A percentile compares a stretch with the other conserved stretches of the same genome.
Conservation (phyloP, 352 stramenopile genomes). For the Phytopythium vexans region DNA sequence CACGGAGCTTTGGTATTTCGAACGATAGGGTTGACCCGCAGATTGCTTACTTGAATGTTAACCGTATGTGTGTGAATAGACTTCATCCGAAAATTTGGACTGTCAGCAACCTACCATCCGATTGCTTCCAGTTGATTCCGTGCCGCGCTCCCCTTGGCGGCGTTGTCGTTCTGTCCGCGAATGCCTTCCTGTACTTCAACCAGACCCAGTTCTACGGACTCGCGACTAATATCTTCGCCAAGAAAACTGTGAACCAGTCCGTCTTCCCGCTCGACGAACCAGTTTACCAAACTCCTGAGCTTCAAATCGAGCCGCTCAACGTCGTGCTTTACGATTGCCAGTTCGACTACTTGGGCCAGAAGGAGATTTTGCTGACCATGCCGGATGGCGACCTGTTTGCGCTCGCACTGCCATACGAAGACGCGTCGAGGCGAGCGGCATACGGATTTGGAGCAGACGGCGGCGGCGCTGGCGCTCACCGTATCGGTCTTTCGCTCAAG, state of each 20-base stretch:
- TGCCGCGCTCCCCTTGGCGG: constrained; percentile 71
- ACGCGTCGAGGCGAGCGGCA: constrained; percentile 30
- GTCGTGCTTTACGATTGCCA: constrained; percentile 67
- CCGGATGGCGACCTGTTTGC: constrained; percentile 59
- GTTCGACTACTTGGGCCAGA: constrained; percentile 63
- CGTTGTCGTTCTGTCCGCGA: constrained; percentile 71
- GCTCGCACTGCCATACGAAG: constrained; percentile 60
- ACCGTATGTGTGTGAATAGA: constrained; percentile 9
- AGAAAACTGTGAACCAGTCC: constrained; percentile 68
- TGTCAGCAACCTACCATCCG: constrained; percentile 75
- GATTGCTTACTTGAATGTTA: not conserved
- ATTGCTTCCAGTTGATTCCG: constrained; percentile 72
- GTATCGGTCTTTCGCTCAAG: constrained; percentile 43
- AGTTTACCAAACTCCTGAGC: constrained; percentile 55
- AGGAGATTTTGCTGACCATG: constrained; percentile 66
- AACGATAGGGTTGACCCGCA: not conserved
- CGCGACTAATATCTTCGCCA: constrained; percentile 67
- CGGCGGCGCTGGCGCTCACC: constrained; percentile 13
- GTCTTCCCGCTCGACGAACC: constrained; percentile 66
- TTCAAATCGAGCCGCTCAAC: constrained; percentile 46
- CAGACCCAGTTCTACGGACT: constrained; percentile 84
- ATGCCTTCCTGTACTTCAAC: constrained; percentile 87
- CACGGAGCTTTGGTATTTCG: not conserved
- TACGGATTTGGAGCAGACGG: constrained; percentile 17
- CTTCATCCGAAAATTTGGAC: constrained; percentile 88